Evolutionary conservation across 176 grass and related monocot genomes (phyloP), one percentile per base, ranked within the genome.

Genomic region (Tuctoria greenei): DNA sequence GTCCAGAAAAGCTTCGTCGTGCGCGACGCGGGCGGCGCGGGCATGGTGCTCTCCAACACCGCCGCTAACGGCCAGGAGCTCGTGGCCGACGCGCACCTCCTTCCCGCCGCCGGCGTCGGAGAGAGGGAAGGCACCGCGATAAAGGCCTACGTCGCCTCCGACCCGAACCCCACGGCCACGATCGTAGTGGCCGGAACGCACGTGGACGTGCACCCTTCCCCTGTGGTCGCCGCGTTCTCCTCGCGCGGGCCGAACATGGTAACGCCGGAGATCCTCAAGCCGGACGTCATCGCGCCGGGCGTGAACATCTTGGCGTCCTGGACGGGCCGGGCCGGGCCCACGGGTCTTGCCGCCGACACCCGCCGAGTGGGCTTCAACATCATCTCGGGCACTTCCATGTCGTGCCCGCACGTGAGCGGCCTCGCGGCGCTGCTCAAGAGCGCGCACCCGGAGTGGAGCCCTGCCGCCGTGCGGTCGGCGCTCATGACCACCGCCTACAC

Each of bases 371-470:
- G 36, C 46, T 97, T 78, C 84, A 97, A 93, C 83, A 93, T 97
- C 78, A 91, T 97, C 81, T 97, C 94, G 0, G 94, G 94, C 23
- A 97, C 94, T 2, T 97, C 94, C 61, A 97, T 97, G 91, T 93
- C 94, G 20, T 93, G 90, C 67, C 91, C 94, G 7, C 94, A 97
- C 44, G 83, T 97, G 18, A 97, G 94, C 62, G 94, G 94, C 50
- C 77, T 97, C 0, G 88, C 86, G 0, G 86, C 94, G 68, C 67
- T 93, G 64, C 70, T 97, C 24, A 28, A 67, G 52, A 84, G 86
- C 64, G 73, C 78, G 44, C 94, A 84, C 66, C 91, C 88, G 71
- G 84, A 89, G 37, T 97, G 94, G 94, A 91, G 88, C 46, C 88
- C 94, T 17, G 91, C 91, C 27, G 88, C 91, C 34, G 44, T 97